phyloP scores from a whole-genome alignment of 495 filamentous ascomycete species.

The Friedmanniomyces endolithicus region DNA sequence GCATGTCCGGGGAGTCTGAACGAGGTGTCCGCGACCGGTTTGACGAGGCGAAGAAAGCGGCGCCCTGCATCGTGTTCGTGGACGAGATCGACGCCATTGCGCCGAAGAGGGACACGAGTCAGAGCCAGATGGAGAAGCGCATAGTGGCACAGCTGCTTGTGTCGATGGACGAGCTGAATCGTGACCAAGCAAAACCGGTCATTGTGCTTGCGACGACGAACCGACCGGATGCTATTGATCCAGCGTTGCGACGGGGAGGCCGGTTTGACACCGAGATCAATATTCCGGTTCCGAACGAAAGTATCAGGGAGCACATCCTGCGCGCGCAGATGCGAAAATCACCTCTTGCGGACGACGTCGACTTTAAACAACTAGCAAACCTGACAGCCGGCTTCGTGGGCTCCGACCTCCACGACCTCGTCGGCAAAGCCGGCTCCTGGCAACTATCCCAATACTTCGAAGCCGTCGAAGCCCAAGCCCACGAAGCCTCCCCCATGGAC shows the following conservation, averaged over 20 bases:
- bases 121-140: slow-evolving; percentile 90
- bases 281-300: slow-evolving; percentile 84
- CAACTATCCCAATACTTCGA: slow-evolving; percentile 35
- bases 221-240: slow-evolving; percentile 78
- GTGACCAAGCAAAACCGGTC: slow-evolving; percentile 76
- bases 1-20: slow-evolving; percentile 94
- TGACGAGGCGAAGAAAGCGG: slow-evolving; percentile 73
- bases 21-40: slow-evolving; percentile 87
- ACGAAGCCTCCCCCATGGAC: slow-evolving; percentile 16
- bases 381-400: slow-evolving; percentile 90
- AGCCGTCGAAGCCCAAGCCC: slow-evolving; percentile 26
- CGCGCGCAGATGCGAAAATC: slow-evolving; percentile 61
- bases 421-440: slow-evolving; percentile 50
- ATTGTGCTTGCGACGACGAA: slow-evolving; percentile 92
- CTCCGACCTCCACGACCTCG: slow-evolving; percentile 55
- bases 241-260: slow-evolving; percentile 71
- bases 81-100: slow-evolving; percentile 96
- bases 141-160: slow-evolving; percentile 90
- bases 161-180: slow-evolving; percentile 54
- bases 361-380: slow-evolving; percentile 72
- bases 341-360: slow-evolving; percentile 55
- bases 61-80: slow-evolving; percentile 87
- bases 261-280: slow-evolving; percentile 91
- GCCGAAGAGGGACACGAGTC: slow-evolving; percentile 85
- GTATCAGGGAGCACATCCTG: slow-evolving; percentile 71